Evolutionary conservation across 2,329 filamentous ascomycete genomes (phyloP), one percentile per base, ranked within the genome.

Genomic region (Eutypella sp.): DNA sequence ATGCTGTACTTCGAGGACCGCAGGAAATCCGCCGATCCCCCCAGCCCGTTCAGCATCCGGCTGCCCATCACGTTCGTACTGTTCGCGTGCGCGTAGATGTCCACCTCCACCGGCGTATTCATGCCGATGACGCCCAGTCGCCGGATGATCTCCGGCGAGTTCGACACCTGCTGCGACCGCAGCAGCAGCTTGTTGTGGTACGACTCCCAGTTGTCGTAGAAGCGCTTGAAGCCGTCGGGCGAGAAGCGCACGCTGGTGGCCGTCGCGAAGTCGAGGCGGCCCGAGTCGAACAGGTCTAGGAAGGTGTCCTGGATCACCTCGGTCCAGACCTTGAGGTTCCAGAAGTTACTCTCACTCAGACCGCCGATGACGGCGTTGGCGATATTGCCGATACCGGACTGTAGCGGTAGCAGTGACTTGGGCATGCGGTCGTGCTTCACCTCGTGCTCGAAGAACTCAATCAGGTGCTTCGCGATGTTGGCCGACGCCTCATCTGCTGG

Each of bases 81-180:
- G 79, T 95, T 96, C 58, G 90, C 90, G 70, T 95, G 89, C 2
- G 89, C 90, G 70, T 95, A 95, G 60, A 95, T 95, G 69, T 95
- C 90, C 15, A 95, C 89, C 70, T 95, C 90, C 40, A 95, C 88
- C 19, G 89, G 89, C 0, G 89, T 95, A 77, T 95, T 95, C 89
- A 95, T 95, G 65, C 88, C 89, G 57, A 96, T 95, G 55, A 90
- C 84, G 50, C 89, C 89, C 1, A 95, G 75, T 22, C 89, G 81
- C 45, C 88, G 82, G 71, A 95, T 95, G 69, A 95, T 90, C 69
- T 95, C 89, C 48, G 89, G 89, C 3, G 84, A 86, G 76, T 95
- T 95, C 60, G 86, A 91, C 9, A 95, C 87, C 63, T 87, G 81
- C 71, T 95, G 89, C n/a, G 84, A 84, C 51, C 90, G 87, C 40